Base-by-base conservation (phyloP, 139 green algal species). In the Monoraphidium neglectum region DNA sequence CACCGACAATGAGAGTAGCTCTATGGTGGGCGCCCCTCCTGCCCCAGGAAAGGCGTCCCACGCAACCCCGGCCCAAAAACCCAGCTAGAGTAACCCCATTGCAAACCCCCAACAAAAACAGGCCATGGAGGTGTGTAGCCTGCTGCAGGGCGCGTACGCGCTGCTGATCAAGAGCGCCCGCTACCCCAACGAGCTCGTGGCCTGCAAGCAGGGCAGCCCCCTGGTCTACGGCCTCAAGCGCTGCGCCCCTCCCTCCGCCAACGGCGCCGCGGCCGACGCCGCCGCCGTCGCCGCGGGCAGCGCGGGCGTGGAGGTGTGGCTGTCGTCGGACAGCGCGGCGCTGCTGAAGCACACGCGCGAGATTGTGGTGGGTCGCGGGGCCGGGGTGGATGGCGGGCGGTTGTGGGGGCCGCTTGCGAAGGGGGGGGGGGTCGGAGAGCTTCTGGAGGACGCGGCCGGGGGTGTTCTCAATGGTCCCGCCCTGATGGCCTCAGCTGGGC, bases 151-250 rank as follows among this genome's bases (percentile, higher is more conserved):
- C 46, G 92, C 94, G 26, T 98, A 93, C 65, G 94, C 88, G 35
- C 84, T 98, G 68, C 83, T 98, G 16, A 88, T 98, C 82, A 97
- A 98, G 87, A 93, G 84, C 37, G 76, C 72, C 2, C 83, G 94
- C 74, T 97, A 93, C 72, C 93, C 94, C 16, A 92, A 92, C n/a
- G 91, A 98, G 87, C 71, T 98, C 47, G 88, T 98, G 35, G 93
- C 90, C 24, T 95, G 88, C 89, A 94, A 95, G 82, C 84, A 90
- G 56, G 94, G 94, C 26, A 93, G 83, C 56, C 94, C 94, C 23
- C 84, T 98, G 26, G 57, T 65, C n/a, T 65, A 37, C 57, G 57
- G 57, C 28, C 5, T 33, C 57, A 32, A 37, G n/a, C 28, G 8
- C 57, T 8, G 8, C 57, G 10, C 57, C 57, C 28, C 8, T 21